A percentile compares a stretch with the other conserved stretches of the same genome.
Evolutionary conservation across 352 stramenopile species (phyloP).

Genomic region (Thalassiosira livingstoniorum): DNA sequence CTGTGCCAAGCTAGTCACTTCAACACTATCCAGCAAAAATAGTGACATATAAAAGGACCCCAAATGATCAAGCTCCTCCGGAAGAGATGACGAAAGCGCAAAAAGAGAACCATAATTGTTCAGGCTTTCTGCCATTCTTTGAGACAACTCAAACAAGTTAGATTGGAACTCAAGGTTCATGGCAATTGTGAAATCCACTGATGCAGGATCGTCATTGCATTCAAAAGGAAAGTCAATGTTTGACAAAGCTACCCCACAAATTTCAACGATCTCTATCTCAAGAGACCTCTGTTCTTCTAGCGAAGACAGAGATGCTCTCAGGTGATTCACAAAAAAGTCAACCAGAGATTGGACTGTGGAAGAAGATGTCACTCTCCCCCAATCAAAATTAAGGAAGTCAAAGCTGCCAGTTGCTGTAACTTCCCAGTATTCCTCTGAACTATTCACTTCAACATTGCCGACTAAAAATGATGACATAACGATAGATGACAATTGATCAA

Average conservation of each 20-base stretch:
- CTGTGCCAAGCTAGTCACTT: background rate
- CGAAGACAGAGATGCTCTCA: background rate
- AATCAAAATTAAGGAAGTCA: slow-evolving; percentile 9
- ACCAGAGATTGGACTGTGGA: background rate
- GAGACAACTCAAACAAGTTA: background rate
- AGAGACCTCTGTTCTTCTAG: background rate
- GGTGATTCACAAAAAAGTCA: slow-evolving; percentile 1
- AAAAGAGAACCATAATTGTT: background rate
- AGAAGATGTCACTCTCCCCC: background rate
- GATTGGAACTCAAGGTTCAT: background rate
- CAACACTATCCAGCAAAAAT: background rate
- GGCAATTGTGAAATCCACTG: background rate
- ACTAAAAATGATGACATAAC: background rate
- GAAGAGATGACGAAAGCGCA: background rate
- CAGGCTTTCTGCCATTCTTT: background rate
- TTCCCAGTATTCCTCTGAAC: too few species aligned
- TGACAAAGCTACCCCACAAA: background rate
- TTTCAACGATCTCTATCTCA: slow-evolving; percentile 2
- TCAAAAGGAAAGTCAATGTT: background rate
- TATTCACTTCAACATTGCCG: too few species aligned
- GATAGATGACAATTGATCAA: too few species aligned
- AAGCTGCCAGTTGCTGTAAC: slow-evolving; percentile 1
- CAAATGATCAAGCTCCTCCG: too few species aligned
- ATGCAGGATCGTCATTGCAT: background rate
- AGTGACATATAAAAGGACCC: too few species aligned